phyloP scores from a whole-genome alignment of 1,284 basidiomycete species.

The Pisolithus thermaeus region DNA sequence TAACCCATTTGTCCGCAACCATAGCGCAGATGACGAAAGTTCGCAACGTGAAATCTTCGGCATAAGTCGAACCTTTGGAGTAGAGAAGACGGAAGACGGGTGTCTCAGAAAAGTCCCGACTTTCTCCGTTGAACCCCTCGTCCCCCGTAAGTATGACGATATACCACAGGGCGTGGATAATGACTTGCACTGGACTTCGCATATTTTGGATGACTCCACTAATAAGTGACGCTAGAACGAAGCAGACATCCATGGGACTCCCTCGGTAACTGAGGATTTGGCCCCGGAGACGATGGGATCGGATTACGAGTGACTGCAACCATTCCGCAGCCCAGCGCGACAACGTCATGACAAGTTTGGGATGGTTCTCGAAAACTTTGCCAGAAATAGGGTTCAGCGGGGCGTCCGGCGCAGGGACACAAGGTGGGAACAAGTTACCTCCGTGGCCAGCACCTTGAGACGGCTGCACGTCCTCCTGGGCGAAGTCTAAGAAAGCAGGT shows the following conservation, averaged over 20 bases:
- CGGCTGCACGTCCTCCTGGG: not conserved
- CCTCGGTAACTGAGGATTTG: conserved; percentile 22
- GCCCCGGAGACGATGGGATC: conserved; percentile 16
- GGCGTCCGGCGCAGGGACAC: not conserved
- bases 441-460: not conserved
- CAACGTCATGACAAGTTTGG: conserved; percentile 11
- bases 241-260: not conserved
- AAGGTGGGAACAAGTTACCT: not conserved
- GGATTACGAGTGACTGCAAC: conserved; percentile 21
- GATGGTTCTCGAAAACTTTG: conserved; percentile 2
- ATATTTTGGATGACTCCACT: conserved; percentile 14
- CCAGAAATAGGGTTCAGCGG: not conserved
- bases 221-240: conserved; percentile 13
- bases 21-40: conserved; percentile 43
- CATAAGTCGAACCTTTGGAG: conserved; percentile 20
- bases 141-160: conserved; percentile 31
- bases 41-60: conserved; percentile 32
- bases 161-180: conserved; percentile 46
- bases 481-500: not conserved
- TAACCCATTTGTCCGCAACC: conserved; percentile 52
- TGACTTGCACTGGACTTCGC: conserved; percentile 27
- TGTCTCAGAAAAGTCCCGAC: conserved; percentile 21
- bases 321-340: conserved; percentile 26
- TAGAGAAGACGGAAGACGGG: conserved; percentile 27
- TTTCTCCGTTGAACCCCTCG: not conserved